These are phyloP conservation scores for Acanthamoeba lenticulata DNA, from an alignment of 208 protist genomes.

Conservation along the genomic window DNA sequence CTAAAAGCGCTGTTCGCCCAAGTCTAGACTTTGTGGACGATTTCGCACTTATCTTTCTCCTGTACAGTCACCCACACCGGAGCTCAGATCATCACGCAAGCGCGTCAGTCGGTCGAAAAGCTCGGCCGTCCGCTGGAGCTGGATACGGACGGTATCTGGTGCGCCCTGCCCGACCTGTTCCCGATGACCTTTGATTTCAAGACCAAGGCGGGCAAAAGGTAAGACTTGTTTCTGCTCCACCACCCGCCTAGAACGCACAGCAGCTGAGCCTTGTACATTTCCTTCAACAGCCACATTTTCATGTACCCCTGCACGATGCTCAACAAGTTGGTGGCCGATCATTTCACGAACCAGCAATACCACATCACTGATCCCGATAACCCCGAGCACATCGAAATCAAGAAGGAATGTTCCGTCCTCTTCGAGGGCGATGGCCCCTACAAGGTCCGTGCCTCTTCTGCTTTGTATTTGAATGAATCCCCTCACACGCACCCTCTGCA, in stretches of 20 bases:
- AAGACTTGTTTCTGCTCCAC: constrained; percentile 49
- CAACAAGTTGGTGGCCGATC: constrained; percentile 97
- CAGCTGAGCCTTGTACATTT: neutral
- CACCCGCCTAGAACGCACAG: neutral
- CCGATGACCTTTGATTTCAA: constrained; percentile 97
- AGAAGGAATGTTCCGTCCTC: constrained; percentile 98
- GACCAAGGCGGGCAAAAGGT: constrained; percentile 78
- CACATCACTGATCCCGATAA: constrained; percentile 85
- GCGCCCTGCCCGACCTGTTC: constrained; percentile 97
- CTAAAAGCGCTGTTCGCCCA: neutral
- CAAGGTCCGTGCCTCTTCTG: constrained; percentile 60
- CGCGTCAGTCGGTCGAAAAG: constrained; percentile 95
- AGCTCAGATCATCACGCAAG: constrained; percentile 98
- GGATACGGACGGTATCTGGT: constrained; percentile 99
- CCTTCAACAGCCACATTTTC: constrained; percentile 66
- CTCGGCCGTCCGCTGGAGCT: constrained; percentile 99
- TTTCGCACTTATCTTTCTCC: neutral
- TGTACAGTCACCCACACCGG: constrained; percentile 95
- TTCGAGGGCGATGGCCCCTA: constrained; percentile 99
- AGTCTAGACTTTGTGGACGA: too few relatives aligned
- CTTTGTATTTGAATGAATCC: neutral
- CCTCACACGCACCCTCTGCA: neutral
- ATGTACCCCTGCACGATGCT: constrained; percentile 99
- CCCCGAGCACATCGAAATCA: constrained; percentile 35
- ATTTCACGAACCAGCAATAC: constrained; percentile 99